Percentiles rank a stretch among this genome's conserved stretches.
Evolutionary conservation across 2,329 filamentous ascomycete species (phyloP).

Genomic region (Fusarium brevicatenulatum): DNA sequence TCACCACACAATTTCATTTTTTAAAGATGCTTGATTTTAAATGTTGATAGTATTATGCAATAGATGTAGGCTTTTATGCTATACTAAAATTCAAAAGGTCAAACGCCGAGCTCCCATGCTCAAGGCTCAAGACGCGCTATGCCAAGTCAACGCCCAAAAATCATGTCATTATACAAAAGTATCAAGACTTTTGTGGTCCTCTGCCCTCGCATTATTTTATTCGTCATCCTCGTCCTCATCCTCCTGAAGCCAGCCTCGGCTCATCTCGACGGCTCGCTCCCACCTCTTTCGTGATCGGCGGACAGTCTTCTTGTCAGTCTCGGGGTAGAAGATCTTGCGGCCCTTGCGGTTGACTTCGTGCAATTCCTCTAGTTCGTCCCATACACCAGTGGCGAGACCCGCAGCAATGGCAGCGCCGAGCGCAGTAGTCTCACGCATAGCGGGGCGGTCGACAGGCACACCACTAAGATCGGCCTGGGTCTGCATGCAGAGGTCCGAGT

Average conservation of each 20-base stretch:
- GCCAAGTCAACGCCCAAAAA: constrained; percentile 19
- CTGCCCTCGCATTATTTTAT: background rate
- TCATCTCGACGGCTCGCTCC: constrained; percentile 69
- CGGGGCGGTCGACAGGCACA: constrained; percentile 84
- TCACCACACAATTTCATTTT: background rate
- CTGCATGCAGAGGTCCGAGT: constrained; percentile 90
- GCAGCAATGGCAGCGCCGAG: constrained; percentile 90
- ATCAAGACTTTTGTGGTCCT: background rate
- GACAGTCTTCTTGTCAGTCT: constrained; percentile 60
- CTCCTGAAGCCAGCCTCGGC: constrained; percentile 61
- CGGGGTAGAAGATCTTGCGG: constrained; percentile 75
- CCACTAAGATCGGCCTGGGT: constrained; percentile 87
- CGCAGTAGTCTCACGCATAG: constrained; percentile 91
- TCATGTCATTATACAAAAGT: constrained; percentile 16
- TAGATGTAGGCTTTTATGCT: constrained; percentile 15
- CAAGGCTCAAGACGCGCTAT: constrained; percentile 30
- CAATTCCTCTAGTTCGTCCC: constrained; percentile 79
- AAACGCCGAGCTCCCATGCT: constrained; percentile 30
- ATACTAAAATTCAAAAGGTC: constrained; percentile 12
- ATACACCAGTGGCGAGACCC: constrained; percentile 83
- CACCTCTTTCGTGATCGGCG: constrained; percentile 60
- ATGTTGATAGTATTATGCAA: constrained; percentile 23
- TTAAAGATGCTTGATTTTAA: background rate
- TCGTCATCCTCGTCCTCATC: constrained; percentile 42
- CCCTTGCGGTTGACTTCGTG: constrained; percentile 77